phyloP scores from a whole-genome alignment of 192 early-diverging fungal genomes.

The Coemansia erecta region DNA sequence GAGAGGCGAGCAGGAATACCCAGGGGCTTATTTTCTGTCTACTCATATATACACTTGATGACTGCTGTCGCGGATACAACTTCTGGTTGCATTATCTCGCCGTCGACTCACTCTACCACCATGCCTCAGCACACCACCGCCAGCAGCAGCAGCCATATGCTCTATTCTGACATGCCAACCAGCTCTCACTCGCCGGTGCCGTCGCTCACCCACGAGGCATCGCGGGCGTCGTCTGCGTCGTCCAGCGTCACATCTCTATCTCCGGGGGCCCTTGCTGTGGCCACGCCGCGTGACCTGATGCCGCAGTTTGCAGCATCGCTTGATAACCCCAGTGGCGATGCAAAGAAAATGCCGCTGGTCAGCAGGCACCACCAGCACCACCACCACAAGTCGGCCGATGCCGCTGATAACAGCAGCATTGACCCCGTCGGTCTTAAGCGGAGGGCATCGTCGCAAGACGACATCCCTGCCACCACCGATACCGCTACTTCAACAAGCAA shows the following conservation, averaged over 20 bases:
- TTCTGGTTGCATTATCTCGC: not conserved
- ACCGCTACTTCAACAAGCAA: slow-evolving; percentile 3
- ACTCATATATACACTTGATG: not conserved
- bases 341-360: not conserved
- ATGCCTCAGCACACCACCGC: slow-evolving; percentile 3
- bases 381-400: slow-evolving; percentile 5
- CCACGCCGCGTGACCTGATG: slow-evolving; percentile 37
- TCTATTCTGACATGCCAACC: not conserved
- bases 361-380: not conserved
- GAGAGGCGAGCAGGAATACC: no score
- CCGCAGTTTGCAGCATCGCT: slow-evolving; percentile 17
- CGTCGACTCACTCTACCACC: no score
- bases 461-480: not conserved
- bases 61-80: slow-evolving; percentile 14
- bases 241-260: slow-evolving; percentile 49
- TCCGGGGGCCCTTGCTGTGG: slow-evolving; percentile 21
- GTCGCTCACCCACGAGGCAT: slow-evolving; percentile 35
- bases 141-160: slow-evolving; percentile 5
- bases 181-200: slow-evolving; percentile 32
- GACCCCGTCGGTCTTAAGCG: not conserved
- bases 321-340: not conserved
- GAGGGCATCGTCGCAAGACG: no score
- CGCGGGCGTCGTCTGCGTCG: slow-evolving; percentile 41
- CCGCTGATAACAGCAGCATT: not conserved
- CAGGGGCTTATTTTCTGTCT: no score